Conservation (phyloP, 1,284 basidiomycete genomes). For the Cerrena zonata region DNA sequence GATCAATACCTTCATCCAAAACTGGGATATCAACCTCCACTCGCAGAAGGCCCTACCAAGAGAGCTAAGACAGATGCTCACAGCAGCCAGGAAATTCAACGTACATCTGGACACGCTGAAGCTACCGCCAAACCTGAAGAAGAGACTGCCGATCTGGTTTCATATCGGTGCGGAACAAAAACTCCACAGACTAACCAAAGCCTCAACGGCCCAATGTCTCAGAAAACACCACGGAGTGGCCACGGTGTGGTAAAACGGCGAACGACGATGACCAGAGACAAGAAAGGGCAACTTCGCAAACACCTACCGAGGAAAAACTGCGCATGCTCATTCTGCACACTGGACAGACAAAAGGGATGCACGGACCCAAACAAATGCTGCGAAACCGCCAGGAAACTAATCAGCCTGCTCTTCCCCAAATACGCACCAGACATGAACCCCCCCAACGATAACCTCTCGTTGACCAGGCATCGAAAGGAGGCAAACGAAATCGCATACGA, state of each 20-base stretch:
- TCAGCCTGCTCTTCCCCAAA: too few relatives aligned
- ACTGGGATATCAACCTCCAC: constrained; percentile 10
- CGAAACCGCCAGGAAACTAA: too few relatives aligned
- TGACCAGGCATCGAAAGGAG: too few relatives aligned
- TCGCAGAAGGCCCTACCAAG: constrained; percentile 4
- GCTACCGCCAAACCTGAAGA: constrained; percentile 6
- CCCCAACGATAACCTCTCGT: too few relatives aligned
- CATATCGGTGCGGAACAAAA: too few relatives aligned
- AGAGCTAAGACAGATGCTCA: constrained; percentile 4
- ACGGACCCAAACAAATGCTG: too few relatives aligned
- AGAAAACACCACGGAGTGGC: not conserved
- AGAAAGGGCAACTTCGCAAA: not conserved
- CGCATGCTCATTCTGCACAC: not conserved
- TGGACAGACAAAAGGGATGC: not conserved
- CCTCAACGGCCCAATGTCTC: not conserved
- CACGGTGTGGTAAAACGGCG: not conserved
- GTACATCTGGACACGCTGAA: constrained; percentile 10
- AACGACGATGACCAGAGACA: not conserved
- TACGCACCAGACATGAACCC: too few relatives aligned
- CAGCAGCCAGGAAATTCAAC: constrained; percentile 6
- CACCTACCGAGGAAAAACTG: not conserved
- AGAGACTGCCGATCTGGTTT: constrained; percentile 21
- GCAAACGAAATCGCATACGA: not conserved
- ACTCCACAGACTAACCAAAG: too few relatives aligned
- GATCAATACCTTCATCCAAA: constrained; percentile 15